Base-by-base conservation (phyloP, 495 filamentous ascomycete species). In the Hypoxylon intermedium region DNA sequence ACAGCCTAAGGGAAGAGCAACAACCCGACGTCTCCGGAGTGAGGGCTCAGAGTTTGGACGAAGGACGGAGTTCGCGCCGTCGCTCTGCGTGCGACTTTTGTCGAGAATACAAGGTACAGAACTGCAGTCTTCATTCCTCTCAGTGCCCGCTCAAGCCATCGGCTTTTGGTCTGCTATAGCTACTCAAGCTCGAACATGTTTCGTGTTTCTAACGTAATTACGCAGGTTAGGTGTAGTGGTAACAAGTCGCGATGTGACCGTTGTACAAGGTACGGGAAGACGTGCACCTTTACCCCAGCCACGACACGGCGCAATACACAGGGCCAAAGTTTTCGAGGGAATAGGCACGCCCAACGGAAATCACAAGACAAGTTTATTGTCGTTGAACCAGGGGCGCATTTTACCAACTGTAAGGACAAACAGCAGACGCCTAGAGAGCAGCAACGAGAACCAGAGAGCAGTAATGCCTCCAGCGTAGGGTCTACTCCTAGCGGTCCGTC, bases 101-200 rank as follows among this genome's bases (percentile, higher is more conserved):
- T 12, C 36, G 36, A 16, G 36, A 38, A 38, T 38, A 38, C 15
- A 38, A 38, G 36, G 36, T 38, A 38, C 18, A 38, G 36, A n/a
- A 15, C 18, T 19, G 36, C 13, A 38, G 15, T 19, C 36, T 38
- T 18, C 15, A 15, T 38, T 38, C 18, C 2, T 15, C 36, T 15
- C n/a, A 38, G 18, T n/a, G n/a, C 18, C 13, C 6, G 36, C 36
- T 15, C 15, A 16, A 37, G 36, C 15, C 36, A 38, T 38, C 18
- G 36, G 36, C 3, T 37, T 37, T 37, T 37, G n/a, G 15, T 37
- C n/a, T 15, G 12, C 24, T 3, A n/a, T n/a, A n/a, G 7, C 24
- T 7, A 7, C 7, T 26, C 24, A 7, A 3, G 24, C 24, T 38
- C 15, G 33, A 38, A 38, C 18, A 38, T 19, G 0, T 36, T 36